Percentiles rank a stretch among this genome's conserved stretches.
Evolutionary conservation across 2,329 filamentous ascomycete genomes (phyloP).

Genomic region (Ambrosiella xylebori): DNA sequence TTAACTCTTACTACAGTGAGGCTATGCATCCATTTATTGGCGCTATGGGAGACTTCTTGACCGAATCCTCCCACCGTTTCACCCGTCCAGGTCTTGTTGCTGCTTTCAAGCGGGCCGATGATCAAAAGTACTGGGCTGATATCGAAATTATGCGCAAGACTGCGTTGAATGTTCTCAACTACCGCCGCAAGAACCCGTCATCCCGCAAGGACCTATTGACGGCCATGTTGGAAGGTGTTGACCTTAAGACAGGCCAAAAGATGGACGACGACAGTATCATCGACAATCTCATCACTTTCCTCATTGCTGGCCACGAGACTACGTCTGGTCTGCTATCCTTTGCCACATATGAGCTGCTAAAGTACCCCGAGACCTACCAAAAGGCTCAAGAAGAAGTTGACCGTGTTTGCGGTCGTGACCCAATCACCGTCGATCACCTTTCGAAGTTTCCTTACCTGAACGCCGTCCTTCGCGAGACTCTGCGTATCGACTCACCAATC

Average conservation of each 20-base stretch:
- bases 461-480: conserved; percentile 47
- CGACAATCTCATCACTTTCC: conserved; percentile 56
- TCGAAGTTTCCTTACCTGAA: conserved; percentile 47
- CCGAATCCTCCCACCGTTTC: conserved; percentile 34
- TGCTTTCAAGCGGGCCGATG: conserved; percentile 31
- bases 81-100: conserved; percentile 26
- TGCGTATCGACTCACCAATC: conserved; percentile 29
- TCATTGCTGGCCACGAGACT: conserved; percentile 57
- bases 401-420: conserved; percentile 38
- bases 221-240: conserved; percentile 50
- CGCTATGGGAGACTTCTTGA: conserved; percentile 48
- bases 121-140: conserved; percentile 35
- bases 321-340: conserved; percentile 51
- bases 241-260: conserved; percentile 49
- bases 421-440: conserved; percentile 43
- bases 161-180: conserved; percentile 41
- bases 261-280: conserved; percentile 45
- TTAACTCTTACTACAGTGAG: conserved; percentile 58
- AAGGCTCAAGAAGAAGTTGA: conserved; percentile 54
- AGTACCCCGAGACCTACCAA: conserved; percentile 39
- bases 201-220: conserved; percentile 50
- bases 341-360: conserved; percentile 45
- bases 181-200: conserved; percentile 35
- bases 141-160: conserved; percentile 38
- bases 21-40: conserved; percentile 52